Conservation (phyloP, 345 rosid species). For the Boechera stricta region DNA sequence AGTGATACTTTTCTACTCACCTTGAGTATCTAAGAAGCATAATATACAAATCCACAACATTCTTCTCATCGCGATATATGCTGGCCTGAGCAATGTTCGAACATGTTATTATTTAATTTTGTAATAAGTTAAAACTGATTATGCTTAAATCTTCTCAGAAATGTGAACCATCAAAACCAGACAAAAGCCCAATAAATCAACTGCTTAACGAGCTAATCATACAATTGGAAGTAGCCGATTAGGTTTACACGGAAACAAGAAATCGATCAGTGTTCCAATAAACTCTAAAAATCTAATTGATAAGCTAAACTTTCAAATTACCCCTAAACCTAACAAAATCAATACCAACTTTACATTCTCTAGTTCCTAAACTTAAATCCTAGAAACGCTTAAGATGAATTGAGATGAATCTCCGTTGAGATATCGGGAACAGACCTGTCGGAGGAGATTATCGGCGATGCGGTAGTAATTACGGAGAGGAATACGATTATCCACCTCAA, state of each 20-base stretch:
- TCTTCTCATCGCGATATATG: constrained; percentile 84
- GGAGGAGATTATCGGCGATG: constrained; percentile 91
- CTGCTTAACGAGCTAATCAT: neutral
- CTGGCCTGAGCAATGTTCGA: constrained; percentile 58
- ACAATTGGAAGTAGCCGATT: constrained; percentile 13
- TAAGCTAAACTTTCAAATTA: neutral
- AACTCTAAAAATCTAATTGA: neutral
- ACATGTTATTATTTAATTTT: neutral
- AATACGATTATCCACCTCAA: constrained; percentile 85
- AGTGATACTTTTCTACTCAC: constrained; percentile 44
- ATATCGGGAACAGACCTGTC: constrained; percentile 58
- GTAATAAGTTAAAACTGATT: neutral
- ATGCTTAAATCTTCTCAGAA: neutral
- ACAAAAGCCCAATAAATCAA: neutral
- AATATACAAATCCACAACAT: constrained; percentile 86
- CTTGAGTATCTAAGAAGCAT: constrained; percentile 90
- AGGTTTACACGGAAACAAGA: constrained; percentile 7
- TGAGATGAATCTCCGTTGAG: constrained; percentile 17
- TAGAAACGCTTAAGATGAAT: neutral
- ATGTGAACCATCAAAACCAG: neutral
- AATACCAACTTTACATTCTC: constrained; percentile 17
- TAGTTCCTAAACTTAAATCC: constrained; percentile 20
- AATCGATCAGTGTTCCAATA: constrained; percentile 16
- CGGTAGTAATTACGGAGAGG: constrained; percentile 80
- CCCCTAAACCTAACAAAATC: neutral